Evolutionary conservation across 345 rosid genomes (phyloP).

Genomic region (Camelina hispida): DNA sequence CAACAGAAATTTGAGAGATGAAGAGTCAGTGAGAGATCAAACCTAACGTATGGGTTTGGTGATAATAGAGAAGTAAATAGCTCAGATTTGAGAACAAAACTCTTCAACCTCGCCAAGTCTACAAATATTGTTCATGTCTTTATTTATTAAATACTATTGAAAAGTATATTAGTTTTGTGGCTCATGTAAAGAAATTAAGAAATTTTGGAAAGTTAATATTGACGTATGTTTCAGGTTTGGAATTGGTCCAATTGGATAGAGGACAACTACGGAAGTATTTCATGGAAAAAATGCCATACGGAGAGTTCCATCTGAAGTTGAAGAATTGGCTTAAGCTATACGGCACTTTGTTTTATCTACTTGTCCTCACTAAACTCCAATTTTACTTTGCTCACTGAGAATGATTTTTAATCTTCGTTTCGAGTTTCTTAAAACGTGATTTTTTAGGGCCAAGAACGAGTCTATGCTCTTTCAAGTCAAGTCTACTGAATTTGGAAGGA

Average conservation of each 20-base stretch:
- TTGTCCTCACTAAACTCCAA: neutral
- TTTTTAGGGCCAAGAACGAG: neutral
- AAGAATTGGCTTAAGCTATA: neutral
- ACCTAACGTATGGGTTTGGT: too few relatives aligned
- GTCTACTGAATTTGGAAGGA: neutral
- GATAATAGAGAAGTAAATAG: too few relatives aligned
- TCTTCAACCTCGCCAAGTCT: neutral
- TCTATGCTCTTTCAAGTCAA: neutral
- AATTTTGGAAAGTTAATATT: neutral
- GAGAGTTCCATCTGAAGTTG: neutral
- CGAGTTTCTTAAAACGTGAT: neutral
- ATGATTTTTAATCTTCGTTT: neutral
- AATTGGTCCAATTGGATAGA: neutral
- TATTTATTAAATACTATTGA: neutral
- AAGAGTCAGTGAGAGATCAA: neutral
- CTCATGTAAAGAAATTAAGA: neutral
- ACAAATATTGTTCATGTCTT: neutral
- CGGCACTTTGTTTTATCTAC: neutral
- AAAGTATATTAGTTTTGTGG: neutral
- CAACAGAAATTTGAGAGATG: neutral
- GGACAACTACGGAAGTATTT: neutral
- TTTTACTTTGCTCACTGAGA: neutral
- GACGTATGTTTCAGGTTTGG: conserved; percentile 6
- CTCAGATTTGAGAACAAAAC: neutral
- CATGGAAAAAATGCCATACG: neutral